Conservation (phyloP, 2,329 filamentous ascomycete species). For the Madurella mycetomatis region DNA sequence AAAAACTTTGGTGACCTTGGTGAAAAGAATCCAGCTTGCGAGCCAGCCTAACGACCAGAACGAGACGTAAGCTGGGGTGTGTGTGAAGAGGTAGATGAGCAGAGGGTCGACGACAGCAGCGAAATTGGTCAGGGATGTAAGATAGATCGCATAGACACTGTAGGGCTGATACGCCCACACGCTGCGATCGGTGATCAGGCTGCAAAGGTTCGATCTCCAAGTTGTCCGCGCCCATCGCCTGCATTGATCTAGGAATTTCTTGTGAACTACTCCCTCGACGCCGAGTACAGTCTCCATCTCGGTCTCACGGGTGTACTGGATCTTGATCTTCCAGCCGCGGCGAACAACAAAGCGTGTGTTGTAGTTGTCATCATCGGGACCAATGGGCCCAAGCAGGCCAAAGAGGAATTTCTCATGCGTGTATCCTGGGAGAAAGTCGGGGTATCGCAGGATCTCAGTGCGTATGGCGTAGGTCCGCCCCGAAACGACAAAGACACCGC, state of each 20-base stretch:
- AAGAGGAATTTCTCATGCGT: conserved; percentile 48
- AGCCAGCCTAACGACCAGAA: conserved; percentile 14
- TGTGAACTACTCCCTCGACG: conserved; percentile 21
- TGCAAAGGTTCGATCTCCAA: conserved; percentile 51
- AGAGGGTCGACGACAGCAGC: conserved; percentile 48
- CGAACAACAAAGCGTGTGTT: conserved; percentile 50
- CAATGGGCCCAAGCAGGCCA: conserved; percentile 40
- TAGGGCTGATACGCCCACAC: conserved; percentile 45
- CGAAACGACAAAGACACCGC: conserved; percentile 55
- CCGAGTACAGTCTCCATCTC: conserved; percentile 52
- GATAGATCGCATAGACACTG: conserved; percentile 53
- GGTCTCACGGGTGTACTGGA: conserved; percentile 48
- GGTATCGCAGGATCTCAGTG: conserved; percentile 44
- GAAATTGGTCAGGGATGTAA: conserved; percentile 52
- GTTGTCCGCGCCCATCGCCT: conserved; percentile 55
- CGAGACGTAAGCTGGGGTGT: conserved; percentile 1
- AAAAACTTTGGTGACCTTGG: conserved; percentile 54
- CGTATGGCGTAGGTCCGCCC: conserved; percentile 51
- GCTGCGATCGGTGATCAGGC: conserved; percentile 37
- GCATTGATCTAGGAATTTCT: conserved; percentile 49
- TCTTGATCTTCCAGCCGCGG: conserved; percentile 48
- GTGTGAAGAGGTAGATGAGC: conserved; percentile 34
- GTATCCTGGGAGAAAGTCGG: conserved; percentile 41
- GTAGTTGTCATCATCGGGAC: conserved; percentile 59
- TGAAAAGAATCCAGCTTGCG: conserved; percentile 45